Base-by-base conservation (phyloP, 169 alveolate species). In the Cryptosporidium ubiquitum region DNA sequence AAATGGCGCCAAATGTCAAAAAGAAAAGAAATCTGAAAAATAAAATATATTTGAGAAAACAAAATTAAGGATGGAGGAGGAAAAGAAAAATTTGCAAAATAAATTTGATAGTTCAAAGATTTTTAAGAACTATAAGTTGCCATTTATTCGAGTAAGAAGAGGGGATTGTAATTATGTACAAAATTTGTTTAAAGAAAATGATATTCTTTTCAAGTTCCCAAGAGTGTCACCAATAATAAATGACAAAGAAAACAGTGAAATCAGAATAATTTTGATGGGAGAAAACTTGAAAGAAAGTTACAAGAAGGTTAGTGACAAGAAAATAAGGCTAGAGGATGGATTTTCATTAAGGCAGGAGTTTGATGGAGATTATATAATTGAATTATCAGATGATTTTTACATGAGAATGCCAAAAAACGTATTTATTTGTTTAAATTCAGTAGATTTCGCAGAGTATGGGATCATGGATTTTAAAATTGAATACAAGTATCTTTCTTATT, bases 391-490 rank as follows among this genome's bases (percentile, higher is more conserved):
- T 26, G 55, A 61, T 39, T 64, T 16, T 29, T 37, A 14, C n/a
- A 79, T 79, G 20, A 35, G 23, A 18, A 12, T 79, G 14, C 79
- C 79, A 61, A 26, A 26, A 49, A 79, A 20, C 2, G 73, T 79
- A 9, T 58, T 79, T 47, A 29, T 31, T 23, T 49, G 55, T 1
- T 40, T 79, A 16, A 64, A 49, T 61, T 7, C 39, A 39, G 26
- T 79, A 14, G 74, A 79, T 26, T 61, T 40, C 61, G 73, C 66
- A 5, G 79, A 79, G 12, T 79, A 61, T 61, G 89, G 75, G 20
- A 31, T 79, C 1, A 18, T 37, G 51, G 66, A 57, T 42, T 79
- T 79, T 23, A 79, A 79, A 35, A 23, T 79, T n/a, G 89, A 58
- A 14, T 79, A 79, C 23, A 64, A 79, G 47, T 61, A 64, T 35